Conservation (phyloP, 2,329 filamentous ascomycete species). For the Verticillium zaregamsianum region DNA sequence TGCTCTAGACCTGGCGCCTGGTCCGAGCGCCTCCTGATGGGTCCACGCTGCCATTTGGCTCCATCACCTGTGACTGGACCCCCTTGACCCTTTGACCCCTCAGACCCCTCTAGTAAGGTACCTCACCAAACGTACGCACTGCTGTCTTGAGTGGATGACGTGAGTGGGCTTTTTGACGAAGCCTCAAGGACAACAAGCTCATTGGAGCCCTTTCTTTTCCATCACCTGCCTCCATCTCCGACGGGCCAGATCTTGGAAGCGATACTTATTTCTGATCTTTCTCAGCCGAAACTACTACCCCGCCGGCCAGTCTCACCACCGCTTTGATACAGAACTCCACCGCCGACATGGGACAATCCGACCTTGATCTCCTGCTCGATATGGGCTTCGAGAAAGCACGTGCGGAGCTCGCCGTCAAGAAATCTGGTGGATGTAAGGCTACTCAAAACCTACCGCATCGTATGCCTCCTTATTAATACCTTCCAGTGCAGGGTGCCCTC, state of each 20-base stretch:
- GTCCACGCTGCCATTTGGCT: background rate
- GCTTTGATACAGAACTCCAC: background rate
- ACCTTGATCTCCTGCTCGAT: slow-evolving; percentile 58
- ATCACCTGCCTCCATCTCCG: background rate
- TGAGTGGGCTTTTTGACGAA: background rate
- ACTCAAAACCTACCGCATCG: slow-evolving; percentile 8
- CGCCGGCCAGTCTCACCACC: background rate
- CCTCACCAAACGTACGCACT: background rate
- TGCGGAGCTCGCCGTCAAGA: slow-evolving; percentile 79
- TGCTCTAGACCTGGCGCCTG: background rate
- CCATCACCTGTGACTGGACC: background rate
- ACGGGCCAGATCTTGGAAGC: background rate
- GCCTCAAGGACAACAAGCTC: background rate
- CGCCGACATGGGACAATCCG: slow-evolving; percentile 50
- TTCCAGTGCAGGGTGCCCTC: slow-evolving; percentile 75
- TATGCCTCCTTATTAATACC: background rate
- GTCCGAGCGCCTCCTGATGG: background rate
- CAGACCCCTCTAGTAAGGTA: background rate
- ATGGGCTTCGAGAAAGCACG: slow-evolving; percentile 82
- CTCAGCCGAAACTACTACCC: background rate
- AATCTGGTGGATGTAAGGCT: slow-evolving; percentile 68
- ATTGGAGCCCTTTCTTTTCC: background rate
- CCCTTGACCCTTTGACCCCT: background rate
- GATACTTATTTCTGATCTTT: background rate
- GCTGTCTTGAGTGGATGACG: background rate